phyloP scores from a whole-genome alignment of 768 basidiomycete genomes.

The Zangia roseola region DNA sequence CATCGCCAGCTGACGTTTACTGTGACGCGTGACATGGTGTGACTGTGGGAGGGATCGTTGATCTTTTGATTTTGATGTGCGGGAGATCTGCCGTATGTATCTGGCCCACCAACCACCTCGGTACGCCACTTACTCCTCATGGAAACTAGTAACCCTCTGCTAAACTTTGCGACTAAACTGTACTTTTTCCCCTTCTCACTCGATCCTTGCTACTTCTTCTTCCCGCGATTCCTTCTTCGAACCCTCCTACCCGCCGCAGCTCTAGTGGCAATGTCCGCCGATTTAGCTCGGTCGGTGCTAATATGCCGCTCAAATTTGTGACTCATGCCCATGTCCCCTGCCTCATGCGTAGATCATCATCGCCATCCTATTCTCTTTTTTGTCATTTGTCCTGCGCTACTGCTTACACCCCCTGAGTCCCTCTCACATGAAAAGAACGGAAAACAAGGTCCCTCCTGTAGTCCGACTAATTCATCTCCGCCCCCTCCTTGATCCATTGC shows the following conservation, averaged over 20 bases:
- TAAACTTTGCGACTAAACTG: neutral
- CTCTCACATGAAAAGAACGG: constrained; percentile 16
- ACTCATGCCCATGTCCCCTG: constrained; percentile 14
- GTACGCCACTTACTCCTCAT: constrained; percentile 6
- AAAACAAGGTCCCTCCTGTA: constrained; percentile 1
- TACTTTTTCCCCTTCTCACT: constrained; percentile 5
- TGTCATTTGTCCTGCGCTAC: constrained; percentile 11
- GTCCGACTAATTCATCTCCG: constrained; percentile 32
- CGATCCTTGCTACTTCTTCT: constrained; percentile 1
- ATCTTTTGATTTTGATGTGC: constrained; percentile 12
- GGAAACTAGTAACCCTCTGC: neutral
- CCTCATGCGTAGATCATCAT: constrained; percentile 27
- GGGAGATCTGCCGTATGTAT: constrained; percentile 17
- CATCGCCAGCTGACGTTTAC: neutral
- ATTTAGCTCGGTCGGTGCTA: constrained; percentile 9
- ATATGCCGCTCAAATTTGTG: constrained; percentile 2
- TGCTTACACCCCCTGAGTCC: constrained; percentile 6
- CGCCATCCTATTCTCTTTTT: constrained; percentile 14
- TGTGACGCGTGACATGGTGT: constrained; percentile 17
- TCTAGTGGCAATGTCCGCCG: constrained; percentile 12
- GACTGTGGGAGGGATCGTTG: constrained; percentile 8
- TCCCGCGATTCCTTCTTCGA: constrained; percentile 6
- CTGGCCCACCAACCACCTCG: neutral
- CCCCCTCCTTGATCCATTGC: constrained; percentile 6
- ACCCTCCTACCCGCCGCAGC: constrained; percentile 6